Evolutionary conservation across 2,329 filamentous ascomycete genomes (phyloP), one percentile per base, ranked within the genome.

Genomic region (Fusarium pininemorale): DNA sequence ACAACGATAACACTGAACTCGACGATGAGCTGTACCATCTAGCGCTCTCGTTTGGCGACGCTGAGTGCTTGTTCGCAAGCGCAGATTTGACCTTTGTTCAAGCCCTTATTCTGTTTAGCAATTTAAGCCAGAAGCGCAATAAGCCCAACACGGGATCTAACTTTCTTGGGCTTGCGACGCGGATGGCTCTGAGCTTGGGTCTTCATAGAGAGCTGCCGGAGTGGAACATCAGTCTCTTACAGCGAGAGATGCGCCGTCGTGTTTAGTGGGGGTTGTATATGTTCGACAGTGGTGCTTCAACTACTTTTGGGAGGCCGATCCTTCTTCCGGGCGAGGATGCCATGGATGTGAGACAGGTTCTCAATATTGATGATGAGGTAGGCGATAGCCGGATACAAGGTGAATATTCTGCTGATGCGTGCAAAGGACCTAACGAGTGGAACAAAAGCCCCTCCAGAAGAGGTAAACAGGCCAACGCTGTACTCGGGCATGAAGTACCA

Each of bases 301-400:
- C 48, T 0, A 53, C 48, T 9, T 53, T 53, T 35, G 48, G 48
- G 16, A 53, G 48, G 16, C 48, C 48, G 3, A 53, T 53, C 3
- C 48, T 53, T 15, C 48, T 53, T 11, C 48, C 48, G 2, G 48
- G 30, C 9, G 48, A 53, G 6, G 48, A 53, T 2, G 48, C 30
- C 4, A 53, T 53, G 48, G 48, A 53, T 1, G 48, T 53, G 9
- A 30, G 48, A 14, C 48, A 30, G 4, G 48, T 53, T 20, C 48
- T 53, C 0, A 35, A 53, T 35, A 53, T 53, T 20, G n/a, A 53
- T 8, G 48, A 53, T 20, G 48, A 35, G n/a, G 48, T 35, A 35
- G 11, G 30, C 2, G 4, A 8, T 15, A 35, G 7, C 4, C 1
- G 18, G n/a, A 7, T 15, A 11, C 2, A 35, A 11, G 4, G 6